Evolutionary conservation across 1,139 yeast genomes (phyloP).

Genomic region (Candida sp.): DNA sequence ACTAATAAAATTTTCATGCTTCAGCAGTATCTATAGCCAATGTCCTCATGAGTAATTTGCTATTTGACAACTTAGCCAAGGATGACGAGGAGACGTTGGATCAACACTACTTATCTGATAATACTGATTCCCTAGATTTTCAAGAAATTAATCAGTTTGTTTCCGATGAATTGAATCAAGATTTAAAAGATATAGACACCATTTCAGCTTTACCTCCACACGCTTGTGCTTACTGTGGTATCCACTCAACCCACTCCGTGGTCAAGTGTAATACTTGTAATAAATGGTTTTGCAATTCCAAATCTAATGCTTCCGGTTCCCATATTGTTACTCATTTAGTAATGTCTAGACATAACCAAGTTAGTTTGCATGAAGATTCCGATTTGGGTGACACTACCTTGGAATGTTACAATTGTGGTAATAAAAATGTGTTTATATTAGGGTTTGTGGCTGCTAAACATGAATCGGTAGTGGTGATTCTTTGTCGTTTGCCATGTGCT

Average conservation of each 20-base stretch:
- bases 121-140: background rate
- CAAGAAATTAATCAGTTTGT: slow-evolving; percentile 4
- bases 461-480: slow-evolving; percentile 81
- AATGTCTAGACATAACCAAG: slow-evolving; percentile 72
- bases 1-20: background rate
- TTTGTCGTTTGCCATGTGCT: slow-evolving; percentile 91
- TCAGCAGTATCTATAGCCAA: background rate
- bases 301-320: slow-evolving; percentile 58
- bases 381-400: slow-evolving; percentile 81
- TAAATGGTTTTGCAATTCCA: slow-evolving; percentile 92
- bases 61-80: slow-evolving; percentile 17
- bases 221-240: slow-evolving; percentile 78
- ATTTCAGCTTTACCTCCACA: slow-evolving; percentile 18
- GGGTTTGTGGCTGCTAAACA: slow-evolving; percentile 90
- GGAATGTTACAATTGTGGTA: slow-evolving; percentile 92
- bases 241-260: slow-evolving; percentile 61
- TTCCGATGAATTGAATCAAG: slow-evolving; percentile 6
- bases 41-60: slow-evolving; percentile 19
- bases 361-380: slow-evolving; percentile 73
- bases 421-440: slow-evolving; percentile 71
- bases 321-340: slow-evolving; percentile 89
- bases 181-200: background rate
- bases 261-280: slow-evolving; percentile 76
- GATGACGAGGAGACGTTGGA: slow-evolving; percentile 6
- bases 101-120: background rate